phyloP scores from a whole-genome alignment of 2,329 filamentous ascomycete genomes.

The Tolypocladium paradoxum region DNA sequence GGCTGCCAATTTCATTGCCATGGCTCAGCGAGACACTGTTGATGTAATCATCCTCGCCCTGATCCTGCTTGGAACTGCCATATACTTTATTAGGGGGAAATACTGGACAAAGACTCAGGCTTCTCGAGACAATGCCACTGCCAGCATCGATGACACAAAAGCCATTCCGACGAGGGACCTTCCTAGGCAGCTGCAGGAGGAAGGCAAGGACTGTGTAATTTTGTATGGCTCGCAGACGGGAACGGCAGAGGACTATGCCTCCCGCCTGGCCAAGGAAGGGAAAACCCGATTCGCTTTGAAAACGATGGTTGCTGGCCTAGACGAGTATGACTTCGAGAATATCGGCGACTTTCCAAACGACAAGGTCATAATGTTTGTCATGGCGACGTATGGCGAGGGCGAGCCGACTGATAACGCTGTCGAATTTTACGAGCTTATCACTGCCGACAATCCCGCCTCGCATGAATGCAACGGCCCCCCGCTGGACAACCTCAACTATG shows the following conservation, averaged over 20 bases:
- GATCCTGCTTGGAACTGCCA: slow-evolving; percentile 75
- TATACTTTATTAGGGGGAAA: slow-evolving; percentile 96
- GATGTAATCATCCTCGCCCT: slow-evolving; percentile 83
- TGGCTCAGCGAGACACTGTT: slow-evolving; percentile 94
- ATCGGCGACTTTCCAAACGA: slow-evolving; percentile 80
- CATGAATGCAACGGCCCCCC: slow-evolving; percentile 63
- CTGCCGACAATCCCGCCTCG: slow-evolving; percentile 70
- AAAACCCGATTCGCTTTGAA: slow-evolving; percentile 92
- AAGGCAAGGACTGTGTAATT: slow-evolving; percentile 91
- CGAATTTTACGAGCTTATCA: slow-evolving; percentile 96
- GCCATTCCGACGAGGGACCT: slow-evolving; percentile 84
- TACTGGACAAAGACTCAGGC: slow-evolving; percentile 85
- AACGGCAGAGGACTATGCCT: slow-evolving; percentile 96
- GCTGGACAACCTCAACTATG: slow-evolving; percentile 77
- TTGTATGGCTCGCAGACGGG: slow-evolving; percentile 99
- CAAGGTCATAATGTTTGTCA: slow-evolving; percentile 87
- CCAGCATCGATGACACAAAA: slow-evolving; percentile 59
- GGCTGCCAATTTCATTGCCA: too few species aligned
- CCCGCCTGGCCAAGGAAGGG: slow-evolving; percentile 90
- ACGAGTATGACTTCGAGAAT: slow-evolving; percentile 96
- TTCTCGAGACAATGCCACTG: slow-evolving; percentile 69
- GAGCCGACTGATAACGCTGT: slow-evolving; percentile 98
- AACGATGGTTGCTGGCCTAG: slow-evolving; percentile 95
- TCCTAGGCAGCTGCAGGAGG: slow-evolving; percentile 89
- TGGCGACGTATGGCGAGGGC: slow-evolving; percentile 95